phyloP scores from a whole-genome alignment of 1,139 yeast species.

The Barnettozyma hawaiiensis region DNA sequence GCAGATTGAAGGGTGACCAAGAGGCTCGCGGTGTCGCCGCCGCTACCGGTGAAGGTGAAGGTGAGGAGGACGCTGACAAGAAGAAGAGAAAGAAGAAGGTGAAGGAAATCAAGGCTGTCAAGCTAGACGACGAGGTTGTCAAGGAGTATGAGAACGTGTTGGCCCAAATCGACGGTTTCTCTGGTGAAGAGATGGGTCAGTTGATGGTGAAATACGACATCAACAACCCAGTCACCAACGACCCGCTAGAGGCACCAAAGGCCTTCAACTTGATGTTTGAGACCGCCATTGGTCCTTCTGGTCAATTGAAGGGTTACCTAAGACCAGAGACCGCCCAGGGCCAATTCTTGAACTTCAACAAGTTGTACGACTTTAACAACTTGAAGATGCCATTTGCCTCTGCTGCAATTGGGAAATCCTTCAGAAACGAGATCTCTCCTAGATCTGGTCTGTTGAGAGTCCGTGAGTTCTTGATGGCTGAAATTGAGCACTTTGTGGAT shows the following conservation, averaged over 20 bases:
- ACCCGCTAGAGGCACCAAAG: constrained; percentile 78
- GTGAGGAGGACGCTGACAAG: constrained; percentile 59
- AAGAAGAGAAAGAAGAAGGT: constrained; percentile 95
- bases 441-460: constrained; percentile 96
- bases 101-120: constrained; percentile 85
- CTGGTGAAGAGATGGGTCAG: constrained; percentile 89
- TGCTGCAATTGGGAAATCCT: constrained; percentile 96
- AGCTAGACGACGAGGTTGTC: constrained; percentile 74
- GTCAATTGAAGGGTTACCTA: constrained; percentile 88
- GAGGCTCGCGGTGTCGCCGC: constrained; percentile 83
- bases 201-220: constrained; percentile 76
- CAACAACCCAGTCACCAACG: constrained; percentile 87
- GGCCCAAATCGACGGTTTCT: constrained; percentile 93
- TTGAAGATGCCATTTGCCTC: constrained; percentile 98
- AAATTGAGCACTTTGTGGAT: constrained; percentile 97
- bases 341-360: constrained; percentile 91
- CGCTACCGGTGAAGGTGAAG: constrained; percentile 54
- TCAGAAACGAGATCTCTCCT: constrained; percentile 98
- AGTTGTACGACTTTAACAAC: constrained; percentile 91
- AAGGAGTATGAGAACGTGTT: constrained; percentile 78
- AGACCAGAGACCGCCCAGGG: constrained; percentile 99
- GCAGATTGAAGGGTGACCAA: constrained; percentile 92
- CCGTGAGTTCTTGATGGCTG: constrained; percentile 98
- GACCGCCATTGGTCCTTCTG: constrained; percentile 98
- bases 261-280: constrained; percentile 99